Evolutionary conservation across 2,329 filamentous ascomycete genomes (phyloP).

Genomic region (Colletotrichum euphorbiae): DNA sequence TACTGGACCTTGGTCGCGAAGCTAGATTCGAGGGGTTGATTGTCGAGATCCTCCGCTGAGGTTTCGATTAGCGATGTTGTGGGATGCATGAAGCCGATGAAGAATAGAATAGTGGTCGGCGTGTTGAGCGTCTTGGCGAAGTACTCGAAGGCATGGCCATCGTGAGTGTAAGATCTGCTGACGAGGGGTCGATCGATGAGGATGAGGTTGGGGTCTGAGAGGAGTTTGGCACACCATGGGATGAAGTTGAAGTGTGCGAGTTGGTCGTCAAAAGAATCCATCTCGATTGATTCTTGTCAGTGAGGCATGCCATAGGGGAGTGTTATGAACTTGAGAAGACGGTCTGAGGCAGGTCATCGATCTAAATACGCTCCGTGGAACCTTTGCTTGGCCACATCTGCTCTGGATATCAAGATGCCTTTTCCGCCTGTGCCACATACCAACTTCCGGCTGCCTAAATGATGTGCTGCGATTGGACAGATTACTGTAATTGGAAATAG

Average conservation of each 20-base stretch:
- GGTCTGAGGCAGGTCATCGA: too few relatives aligned
- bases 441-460: too few relatives aligned
- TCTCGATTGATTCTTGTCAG: background rate
- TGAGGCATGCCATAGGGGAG: fast-evolving
- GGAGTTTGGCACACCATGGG: background rate
- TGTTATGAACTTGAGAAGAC: too few relatives aligned
- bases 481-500: too few relatives aligned
- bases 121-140: background rate
- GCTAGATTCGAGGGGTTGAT: fast-evolving
- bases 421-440: too few relatives aligned
- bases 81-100: background rate
- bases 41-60: background rate
- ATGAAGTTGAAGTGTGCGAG: background rate
- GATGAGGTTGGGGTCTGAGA: background rate
- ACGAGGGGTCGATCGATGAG: background rate
- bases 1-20: background rate
- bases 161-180: background rate
- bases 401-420: too few relatives aligned
- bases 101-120: background rate
- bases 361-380: too few relatives aligned
- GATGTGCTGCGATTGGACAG: too few relatives aligned
- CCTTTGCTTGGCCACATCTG: too few relatives aligned
- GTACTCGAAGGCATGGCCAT: background rate
- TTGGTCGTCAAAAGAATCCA: background rate
- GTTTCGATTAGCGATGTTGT: background rate